These are phyloP conservation scores for Cenococcum geophilum DNA, from an alignment of 495 filamentous ascomycete genomes.

Conservation along the genomic window DNA sequence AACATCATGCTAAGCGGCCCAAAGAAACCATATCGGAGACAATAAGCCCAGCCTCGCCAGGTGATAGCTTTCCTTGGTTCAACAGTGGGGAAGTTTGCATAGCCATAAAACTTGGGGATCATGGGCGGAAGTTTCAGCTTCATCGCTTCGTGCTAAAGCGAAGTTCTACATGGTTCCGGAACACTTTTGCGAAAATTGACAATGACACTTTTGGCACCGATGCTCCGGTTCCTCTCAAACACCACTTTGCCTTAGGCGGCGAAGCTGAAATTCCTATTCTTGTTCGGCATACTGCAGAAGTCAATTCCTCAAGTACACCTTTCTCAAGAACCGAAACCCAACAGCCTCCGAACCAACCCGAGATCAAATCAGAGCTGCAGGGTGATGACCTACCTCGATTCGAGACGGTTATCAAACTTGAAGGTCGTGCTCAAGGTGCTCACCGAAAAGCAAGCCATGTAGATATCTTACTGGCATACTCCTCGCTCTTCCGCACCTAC, in stretches of 20 bases:
- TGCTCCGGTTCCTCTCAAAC: background rate
- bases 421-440: background rate
- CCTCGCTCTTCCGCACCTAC: slow-evolving; percentile 7
- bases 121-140: background rate
- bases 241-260: background rate
- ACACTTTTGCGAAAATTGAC: background rate
- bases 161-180: background rate
- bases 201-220: background rate
- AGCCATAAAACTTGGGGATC: background rate
- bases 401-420: background rate
- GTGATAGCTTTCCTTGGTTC: background rate
- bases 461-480: background rate
- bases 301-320: background rate
- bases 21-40: too few species aligned
- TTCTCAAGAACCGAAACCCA: background rate
- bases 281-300: background rate
- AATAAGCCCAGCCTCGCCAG: background rate
- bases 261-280: background rate
- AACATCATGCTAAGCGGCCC: too few species aligned
- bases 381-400: background rate
- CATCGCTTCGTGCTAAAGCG: background rate
- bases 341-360: background rate
- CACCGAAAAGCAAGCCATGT: background rate
- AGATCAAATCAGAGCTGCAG: background rate
- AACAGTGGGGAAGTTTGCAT: background rate